Base-by-base conservation (phyloP, 129 eudicot species). In the Pseudognaphalium luteoalbum region DNA sequence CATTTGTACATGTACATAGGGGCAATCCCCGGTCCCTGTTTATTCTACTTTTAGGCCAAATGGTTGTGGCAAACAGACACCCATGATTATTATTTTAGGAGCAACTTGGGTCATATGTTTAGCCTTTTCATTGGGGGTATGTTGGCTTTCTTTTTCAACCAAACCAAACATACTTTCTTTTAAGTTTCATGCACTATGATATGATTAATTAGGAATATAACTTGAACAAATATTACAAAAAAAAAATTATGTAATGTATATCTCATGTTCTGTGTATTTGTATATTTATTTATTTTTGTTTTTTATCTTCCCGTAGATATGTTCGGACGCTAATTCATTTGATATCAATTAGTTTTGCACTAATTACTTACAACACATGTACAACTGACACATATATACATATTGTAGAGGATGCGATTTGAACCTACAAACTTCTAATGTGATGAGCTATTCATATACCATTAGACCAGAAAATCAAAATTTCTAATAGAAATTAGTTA, bases 101-200 rank as follows among this genome's bases (percentile, higher is more conserved):
- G 11, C 77, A 70, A 76, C 34, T 57, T 57, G 82, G 85, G 82
- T 68, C 82, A 71, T 70, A 54, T 60, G 67, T 79, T 65, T 79
- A 79, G 50, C 83, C 78, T 79, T 79, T 79, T 72, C 78, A 10
- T 32, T 10, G 57, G 47, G 70, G 72, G 66, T 78, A 71, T 78
- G 77, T 78, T 78, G 65, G 82, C 82, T 72, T 82, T 73, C 74
- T 76, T 71, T 82, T 66, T 47, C 68, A 39, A 57, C 77, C 60
- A 25, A 76, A 71, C 81, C 75, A 54, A 77, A 76, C 85, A 77
- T 72, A 72, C 82, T 72, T 77, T 71, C 44, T 75, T 75, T 71
- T 70, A 17, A 61, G 37, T 70, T 64, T 44, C 76, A 47, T 68
- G 64, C 57, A 58, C 39, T 71, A 81, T 75, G 11, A 44, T 68